A percentile compares a stretch with the other conserved stretches of the same genome.
phyloP scores from a whole-genome alignment of 805 yeast genomes.

The Pichia gijzeniarum region DNA sequence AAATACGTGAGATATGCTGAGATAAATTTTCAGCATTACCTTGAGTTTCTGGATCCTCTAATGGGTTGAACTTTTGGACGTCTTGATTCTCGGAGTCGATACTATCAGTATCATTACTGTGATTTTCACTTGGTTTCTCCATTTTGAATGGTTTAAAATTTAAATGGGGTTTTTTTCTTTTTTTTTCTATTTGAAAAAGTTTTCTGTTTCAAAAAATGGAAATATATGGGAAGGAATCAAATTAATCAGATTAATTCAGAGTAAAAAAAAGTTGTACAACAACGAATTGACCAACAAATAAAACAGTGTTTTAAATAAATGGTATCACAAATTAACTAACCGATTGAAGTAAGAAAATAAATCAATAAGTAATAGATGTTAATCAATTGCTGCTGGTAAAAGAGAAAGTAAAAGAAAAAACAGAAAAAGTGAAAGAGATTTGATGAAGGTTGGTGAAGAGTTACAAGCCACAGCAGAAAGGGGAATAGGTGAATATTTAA shows the following conservation, averaged over 20 bases:
- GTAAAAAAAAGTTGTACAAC: not conserved
- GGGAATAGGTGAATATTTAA: too few relatives aligned
- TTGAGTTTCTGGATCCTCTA: constrained; percentile 20
- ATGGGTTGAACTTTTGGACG: constrained; percentile 20
- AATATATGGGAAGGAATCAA: not conserved
- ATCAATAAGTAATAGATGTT: not conserved
- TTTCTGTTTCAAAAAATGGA: too few relatives aligned
- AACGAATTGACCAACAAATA: not conserved
- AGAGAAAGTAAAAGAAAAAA: not conserved
- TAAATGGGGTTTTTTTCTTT: constrained; percentile 1
- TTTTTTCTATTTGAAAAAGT: not conserved
- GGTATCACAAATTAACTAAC: not conserved
- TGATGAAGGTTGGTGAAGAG: too few relatives aligned
- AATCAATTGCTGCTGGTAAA: too few relatives aligned
- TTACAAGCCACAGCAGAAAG: too few relatives aligned
- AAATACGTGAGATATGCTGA: constrained; percentile 18
- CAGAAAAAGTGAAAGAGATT: too few relatives aligned
- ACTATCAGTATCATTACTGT: constrained; percentile 17
- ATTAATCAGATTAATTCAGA: not conserved
- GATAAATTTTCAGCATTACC: constrained; percentile 18
- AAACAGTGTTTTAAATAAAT: not conserved
- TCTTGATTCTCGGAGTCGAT: constrained; percentile 15
- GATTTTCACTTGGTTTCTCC: constrained; percentile 10
- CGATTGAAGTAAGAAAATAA: not conserved
- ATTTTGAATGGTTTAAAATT: not conserved